phyloP scores from a whole-genome alignment of 768 basidiomycete genomes.

The Erythrobasidium yunnanense region DNA sequence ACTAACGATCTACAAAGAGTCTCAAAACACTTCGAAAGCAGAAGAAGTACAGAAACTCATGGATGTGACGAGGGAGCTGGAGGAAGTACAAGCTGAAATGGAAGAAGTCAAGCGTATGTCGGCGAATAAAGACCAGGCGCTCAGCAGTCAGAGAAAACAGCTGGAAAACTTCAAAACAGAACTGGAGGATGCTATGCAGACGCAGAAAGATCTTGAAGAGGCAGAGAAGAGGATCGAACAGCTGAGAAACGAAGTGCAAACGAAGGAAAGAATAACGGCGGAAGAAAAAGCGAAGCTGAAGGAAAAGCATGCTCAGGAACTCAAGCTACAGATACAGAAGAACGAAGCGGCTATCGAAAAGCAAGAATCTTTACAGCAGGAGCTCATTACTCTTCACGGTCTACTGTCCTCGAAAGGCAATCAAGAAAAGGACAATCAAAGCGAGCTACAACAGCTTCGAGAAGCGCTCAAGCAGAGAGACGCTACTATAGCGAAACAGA shows the following conservation, averaged over 20 bases:
- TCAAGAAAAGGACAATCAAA: no score
- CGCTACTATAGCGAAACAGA: no score
- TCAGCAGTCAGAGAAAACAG: constrained; percentile 46
- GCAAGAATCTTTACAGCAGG: no score
- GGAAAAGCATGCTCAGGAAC: not conserved
- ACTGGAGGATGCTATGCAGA: not conserved
- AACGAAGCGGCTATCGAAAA: no score
- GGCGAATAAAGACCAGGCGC: constrained; percentile 65
- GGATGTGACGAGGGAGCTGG: constrained; percentile 48
- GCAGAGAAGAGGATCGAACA: not conserved
- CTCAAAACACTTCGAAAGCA: constrained; percentile 44
- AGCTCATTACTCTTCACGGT: not conserved
- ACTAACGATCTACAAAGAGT: not conserved
- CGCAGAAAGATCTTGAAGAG: not conserved
- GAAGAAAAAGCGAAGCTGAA: not conserved
- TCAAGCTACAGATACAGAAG: not conserved
- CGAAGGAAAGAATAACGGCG: not conserved
- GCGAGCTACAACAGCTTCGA: no score
- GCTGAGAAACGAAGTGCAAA: not conserved
- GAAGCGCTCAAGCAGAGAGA: no score
- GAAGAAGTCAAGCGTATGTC: constrained; percentile 64
- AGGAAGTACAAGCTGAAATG: constrained; percentile 51
- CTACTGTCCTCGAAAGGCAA: no score
- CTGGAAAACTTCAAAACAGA: not conserved
- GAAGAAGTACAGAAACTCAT: constrained; percentile 40